phyloP scores from a whole-genome alignment of 1,139 yeast genomes.

The Sugiyamaella xylanicola region DNA sequence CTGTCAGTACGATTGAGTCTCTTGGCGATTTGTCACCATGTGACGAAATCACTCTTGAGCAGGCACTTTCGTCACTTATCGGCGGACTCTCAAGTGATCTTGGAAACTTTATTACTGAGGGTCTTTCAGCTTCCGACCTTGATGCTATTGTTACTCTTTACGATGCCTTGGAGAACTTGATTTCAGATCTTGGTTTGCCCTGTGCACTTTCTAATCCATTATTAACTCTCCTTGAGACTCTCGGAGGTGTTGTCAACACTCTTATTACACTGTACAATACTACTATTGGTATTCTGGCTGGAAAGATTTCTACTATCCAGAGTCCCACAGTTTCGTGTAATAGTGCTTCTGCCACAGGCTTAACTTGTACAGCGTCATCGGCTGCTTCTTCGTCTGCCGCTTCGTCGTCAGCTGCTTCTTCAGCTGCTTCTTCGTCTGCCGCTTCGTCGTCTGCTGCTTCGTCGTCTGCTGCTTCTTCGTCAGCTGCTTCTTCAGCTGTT shows the following conservation, averaged over 20 bases:
- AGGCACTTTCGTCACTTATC: slow-evolving; percentile 7
- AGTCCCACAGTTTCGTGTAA: neutral
- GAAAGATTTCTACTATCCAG: slow-evolving; percentile 1
- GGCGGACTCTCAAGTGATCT: slow-evolving; percentile 7
- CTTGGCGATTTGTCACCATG: slow-evolving; percentile 10
- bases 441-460: neutral
- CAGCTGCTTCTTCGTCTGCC: neutral
- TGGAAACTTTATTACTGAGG: neutral
- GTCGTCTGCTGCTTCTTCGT: neutral
- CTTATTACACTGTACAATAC: neutral
- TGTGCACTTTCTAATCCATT: slow-evolving; percentile 5
- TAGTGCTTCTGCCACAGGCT: neutral
- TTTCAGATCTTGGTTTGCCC: slow-evolving; percentile 13
- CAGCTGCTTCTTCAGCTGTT: neutral
- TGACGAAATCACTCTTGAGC: slow-evolving; percentile 11
- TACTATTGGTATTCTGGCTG: slow-evolving; percentile 5
- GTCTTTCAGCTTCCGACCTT: slow-evolving; percentile 7
- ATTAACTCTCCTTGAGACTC: slow-evolving; percentile 7
- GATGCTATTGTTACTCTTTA: slow-evolving; percentile 11
- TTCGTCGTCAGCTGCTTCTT: neutral
- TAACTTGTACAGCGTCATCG: slow-evolving; percentile 4
- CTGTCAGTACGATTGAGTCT: slow-evolving; percentile 3
- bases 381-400: neutral
- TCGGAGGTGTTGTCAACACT: neutral
- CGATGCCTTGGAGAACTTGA: slow-evolving; percentile 8